A percentile compares a stretch with the other conserved stretches of the same genome.
phyloP scores from a whole-genome alignment of 371 early-diverging fungal species.

The Umbelopsis sp. region DNA sequence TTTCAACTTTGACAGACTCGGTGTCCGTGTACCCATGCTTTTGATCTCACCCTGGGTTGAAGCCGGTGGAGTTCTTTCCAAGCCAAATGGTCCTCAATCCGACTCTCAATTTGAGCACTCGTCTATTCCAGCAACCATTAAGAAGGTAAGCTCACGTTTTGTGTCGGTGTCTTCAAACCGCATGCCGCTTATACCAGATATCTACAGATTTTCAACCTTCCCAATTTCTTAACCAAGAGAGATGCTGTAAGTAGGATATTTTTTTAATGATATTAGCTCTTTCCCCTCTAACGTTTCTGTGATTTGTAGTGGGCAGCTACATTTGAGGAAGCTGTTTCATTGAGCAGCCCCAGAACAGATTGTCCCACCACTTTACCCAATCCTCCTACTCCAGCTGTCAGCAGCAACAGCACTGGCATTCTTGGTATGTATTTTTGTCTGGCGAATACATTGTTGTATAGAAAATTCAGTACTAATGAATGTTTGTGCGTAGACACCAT shows the following conservation, averaged over 20 bases:
- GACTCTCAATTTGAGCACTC: conserved; percentile 47
- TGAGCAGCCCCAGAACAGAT: conserved; percentile 27
- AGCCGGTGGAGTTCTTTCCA: conserved; percentile 36
- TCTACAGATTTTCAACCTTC: conserved; percentile 32
- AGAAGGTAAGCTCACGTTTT: conserved; percentile 25
- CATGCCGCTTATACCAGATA: neutral
- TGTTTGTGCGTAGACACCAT: neutral
- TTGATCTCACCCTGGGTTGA: conserved; percentile 49
- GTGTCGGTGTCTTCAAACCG: neutral
- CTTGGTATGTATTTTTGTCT: conserved; percentile 23
- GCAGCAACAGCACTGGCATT: conserved; percentile 14
- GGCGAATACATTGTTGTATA: too few species aligned
- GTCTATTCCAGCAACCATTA: conserved; percentile 48
- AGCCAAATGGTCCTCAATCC: conserved; percentile 27
- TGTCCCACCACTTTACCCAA: conserved; percentile 27
- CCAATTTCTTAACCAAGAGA: conserved; percentile 29
- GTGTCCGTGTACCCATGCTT: conserved; percentile 55
- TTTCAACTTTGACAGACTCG: conserved; percentile 37
- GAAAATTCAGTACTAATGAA: neutral
- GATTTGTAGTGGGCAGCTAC: conserved; percentile 30
- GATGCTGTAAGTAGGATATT: conserved; percentile 23
- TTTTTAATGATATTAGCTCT: too few species aligned
- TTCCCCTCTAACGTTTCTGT: too few species aligned
- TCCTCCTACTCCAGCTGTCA: conserved; percentile 26
- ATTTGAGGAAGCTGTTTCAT: conserved; percentile 31